Evolutionary conservation across 164 flowering plant species (phyloP).

Genomic region (Sedum album): DNA sequence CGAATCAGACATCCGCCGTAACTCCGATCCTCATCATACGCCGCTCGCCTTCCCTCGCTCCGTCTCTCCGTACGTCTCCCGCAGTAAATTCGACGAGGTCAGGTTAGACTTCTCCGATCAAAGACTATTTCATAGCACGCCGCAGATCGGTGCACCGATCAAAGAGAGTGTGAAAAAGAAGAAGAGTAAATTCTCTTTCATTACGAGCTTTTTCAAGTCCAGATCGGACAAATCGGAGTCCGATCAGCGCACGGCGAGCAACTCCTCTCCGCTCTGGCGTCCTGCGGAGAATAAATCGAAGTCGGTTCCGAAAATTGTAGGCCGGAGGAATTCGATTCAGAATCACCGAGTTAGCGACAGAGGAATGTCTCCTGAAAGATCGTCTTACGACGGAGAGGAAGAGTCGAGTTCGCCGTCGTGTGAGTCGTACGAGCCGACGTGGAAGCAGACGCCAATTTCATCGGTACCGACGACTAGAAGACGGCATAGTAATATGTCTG

Average conservation of each 20-base stretch:
- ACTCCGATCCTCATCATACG: neutral
- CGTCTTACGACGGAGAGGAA: neutral
- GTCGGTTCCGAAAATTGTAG: neutral
- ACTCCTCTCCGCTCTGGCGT: slow-evolving; percentile 7
- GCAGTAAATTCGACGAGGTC: neutral
- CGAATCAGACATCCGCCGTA: neutral
- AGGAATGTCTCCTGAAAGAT: slow-evolving; percentile 6
- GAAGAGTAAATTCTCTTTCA: slow-evolving; percentile 3
- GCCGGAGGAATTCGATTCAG: neutral
- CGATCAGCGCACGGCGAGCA: neutral
- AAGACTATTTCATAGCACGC: slow-evolving; percentile 9
- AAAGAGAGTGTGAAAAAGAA: neutral
- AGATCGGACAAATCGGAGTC: slow-evolving; percentile 6
- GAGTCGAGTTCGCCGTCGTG: neutral
- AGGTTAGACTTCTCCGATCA: slow-evolving; percentile 6
- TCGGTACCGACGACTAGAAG: neutral
- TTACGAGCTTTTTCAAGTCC: slow-evolving; percentile 9
- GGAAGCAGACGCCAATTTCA: neutral
- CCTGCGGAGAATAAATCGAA: neutral
- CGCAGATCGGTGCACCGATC: slow-evolving; percentile 8
- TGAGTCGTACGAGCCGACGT: neutral
- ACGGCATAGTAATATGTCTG: neutral
- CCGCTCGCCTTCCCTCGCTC: slow-evolving; percentile 12
- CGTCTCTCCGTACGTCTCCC: slow-evolving; percentile 11
- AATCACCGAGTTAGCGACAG: slow-evolving; percentile 1